phyloP scores from a whole-genome alignment of 1,284 basidiomycete species.

The Limonomyces culmigenus region DNA sequence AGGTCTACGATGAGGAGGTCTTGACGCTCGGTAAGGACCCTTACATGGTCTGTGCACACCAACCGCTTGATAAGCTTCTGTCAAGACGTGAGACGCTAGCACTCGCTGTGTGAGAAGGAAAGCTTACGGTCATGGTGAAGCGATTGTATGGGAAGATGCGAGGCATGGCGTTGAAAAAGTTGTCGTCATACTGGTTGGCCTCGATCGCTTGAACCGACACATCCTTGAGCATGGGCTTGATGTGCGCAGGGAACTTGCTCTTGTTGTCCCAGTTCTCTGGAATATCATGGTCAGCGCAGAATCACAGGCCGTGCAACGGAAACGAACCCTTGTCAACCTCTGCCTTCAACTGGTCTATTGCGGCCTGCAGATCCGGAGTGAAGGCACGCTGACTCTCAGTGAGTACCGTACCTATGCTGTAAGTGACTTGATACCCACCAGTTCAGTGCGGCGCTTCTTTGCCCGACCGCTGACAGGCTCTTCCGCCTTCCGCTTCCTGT shows the following conservation, averaged over 20 bases:
- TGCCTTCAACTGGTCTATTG: conserved; percentile 43
- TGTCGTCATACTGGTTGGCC: conserved; percentile 78
- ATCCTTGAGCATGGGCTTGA: conserved; percentile 60
- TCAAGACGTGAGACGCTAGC: not conserved
- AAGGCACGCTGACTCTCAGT: conserved; percentile 30
- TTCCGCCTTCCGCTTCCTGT: conserved; percentile 14
- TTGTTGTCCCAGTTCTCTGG: conserved; percentile 57
- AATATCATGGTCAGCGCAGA: not conserved
- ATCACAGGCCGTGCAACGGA: not conserved
- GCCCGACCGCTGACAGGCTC: conserved; percentile 17
- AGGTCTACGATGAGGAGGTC: conserved; percentile 47
- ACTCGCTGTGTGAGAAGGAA: conserved; percentile 1
- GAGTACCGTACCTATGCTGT: conserved; percentile 6
- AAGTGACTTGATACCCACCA: conserved; percentile 22
- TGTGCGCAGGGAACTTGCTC: conserved; percentile 73
- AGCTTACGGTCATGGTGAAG: conserved; percentile 66
- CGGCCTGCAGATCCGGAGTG: conserved; percentile 47
- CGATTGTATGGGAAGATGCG: conserved; percentile 84
- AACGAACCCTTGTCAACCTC: conserved; percentile 39
- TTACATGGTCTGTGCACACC: conserved; percentile 51
- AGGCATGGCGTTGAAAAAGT: conserved; percentile 83
- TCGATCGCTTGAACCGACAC: conserved; percentile 69
- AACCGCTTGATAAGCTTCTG: conserved; percentile 76
- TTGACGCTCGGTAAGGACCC: conserved; percentile 42
- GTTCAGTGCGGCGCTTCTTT: conserved; percentile 48